phyloP scores from a whole-genome alignment of 1,284 basidiomycete genomes.

The Sporisorium scitamineum region DNA sequence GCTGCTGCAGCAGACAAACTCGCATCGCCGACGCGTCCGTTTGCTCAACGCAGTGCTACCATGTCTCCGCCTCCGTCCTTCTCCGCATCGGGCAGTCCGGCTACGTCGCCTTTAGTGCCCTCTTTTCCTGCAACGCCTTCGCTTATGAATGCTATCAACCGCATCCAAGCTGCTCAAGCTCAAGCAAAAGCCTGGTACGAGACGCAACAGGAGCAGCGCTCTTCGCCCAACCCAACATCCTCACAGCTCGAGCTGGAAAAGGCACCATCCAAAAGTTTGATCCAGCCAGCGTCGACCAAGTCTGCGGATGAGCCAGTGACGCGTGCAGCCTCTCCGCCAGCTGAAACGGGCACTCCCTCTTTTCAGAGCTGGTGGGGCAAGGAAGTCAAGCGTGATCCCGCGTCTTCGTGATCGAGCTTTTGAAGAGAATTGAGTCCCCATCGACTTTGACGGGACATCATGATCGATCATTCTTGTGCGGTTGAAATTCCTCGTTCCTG shows the following conservation, averaged over 20 bases:
- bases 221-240: conserved; percentile 1
- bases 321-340: conserved; percentile 1
- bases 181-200: conserved; percentile 53
- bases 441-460: background rate
- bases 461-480: background rate
- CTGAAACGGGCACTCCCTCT: background rate
- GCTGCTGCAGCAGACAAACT: conserved; percentile 5
- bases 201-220: conserved; percentile 12
- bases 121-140: conserved; percentile 57
- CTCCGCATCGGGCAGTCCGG: conserved; percentile 3
- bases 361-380: conserved; percentile 48
- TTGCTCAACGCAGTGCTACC: conserved; percentile 16
- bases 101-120: conserved; percentile 11
- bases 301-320: background rate
- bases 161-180: conserved; percentile 61
- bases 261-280: background rate
- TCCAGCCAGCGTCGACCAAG: background rate
- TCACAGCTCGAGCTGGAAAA: background rate
- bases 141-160: conserved; percentile 59
- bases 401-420: conserved; percentile 2
- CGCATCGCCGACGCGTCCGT: conserved; percentile 25
- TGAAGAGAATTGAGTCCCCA: no score
- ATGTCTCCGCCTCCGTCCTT: conserved; percentile 38
- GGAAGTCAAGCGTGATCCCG: conserved; percentile 30
- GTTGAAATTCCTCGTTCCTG: background rate